A percentile compares a stretch with the other conserved stretches of the same genome.
Conservation (phyloP, 192 early-diverging fungal species). For the Linnemannia hyalina region DNA sequence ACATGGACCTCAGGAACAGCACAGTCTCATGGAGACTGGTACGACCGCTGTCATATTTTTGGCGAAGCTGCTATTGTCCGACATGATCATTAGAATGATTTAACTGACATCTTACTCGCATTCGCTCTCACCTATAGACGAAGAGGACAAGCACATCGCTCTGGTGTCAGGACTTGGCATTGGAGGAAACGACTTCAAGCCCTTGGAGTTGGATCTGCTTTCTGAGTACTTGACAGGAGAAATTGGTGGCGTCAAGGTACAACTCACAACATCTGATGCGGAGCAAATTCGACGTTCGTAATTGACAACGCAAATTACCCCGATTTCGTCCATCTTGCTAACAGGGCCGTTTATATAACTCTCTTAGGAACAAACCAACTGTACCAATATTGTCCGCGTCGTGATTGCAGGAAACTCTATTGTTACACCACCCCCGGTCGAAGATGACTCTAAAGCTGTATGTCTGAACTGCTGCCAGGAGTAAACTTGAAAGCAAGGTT, state of each 20-base stretch:
- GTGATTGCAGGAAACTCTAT: conserved; percentile 84
- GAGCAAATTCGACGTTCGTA: not conserved
- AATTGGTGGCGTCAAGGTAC: conserved; percentile 68
- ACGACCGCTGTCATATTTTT: not conserved
- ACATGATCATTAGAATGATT: not conserved
- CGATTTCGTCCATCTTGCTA: not conserved
- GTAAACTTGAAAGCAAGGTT: not conserved
- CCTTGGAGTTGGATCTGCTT: conserved; percentile 78
- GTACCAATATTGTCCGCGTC: conserved; percentile 74
- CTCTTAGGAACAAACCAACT: conserved; percentile 65
- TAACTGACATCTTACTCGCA: not conserved
- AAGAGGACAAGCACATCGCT: conserved; percentile 77
- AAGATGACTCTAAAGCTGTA: conserved; percentile 49
- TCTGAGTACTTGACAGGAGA: conserved; percentile 86
- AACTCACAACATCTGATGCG: not conserved
- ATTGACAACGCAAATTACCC: not conserved
- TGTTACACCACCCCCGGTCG: conserved; percentile 50
- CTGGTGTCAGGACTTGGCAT: conserved; percentile 86
- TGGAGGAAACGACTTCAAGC: conserved; percentile 60
- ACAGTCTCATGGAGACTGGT: conserved; percentile 54
- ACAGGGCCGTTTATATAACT: not conserved
- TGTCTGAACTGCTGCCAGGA: not conserved
- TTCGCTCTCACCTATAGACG: conserved; percentile 19
- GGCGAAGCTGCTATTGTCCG: no score
- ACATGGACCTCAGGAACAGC: conserved; percentile 65